Base-by-base conservation (phyloP, 352 stramenopile genomes). In the Pythium coloratum region DNA sequence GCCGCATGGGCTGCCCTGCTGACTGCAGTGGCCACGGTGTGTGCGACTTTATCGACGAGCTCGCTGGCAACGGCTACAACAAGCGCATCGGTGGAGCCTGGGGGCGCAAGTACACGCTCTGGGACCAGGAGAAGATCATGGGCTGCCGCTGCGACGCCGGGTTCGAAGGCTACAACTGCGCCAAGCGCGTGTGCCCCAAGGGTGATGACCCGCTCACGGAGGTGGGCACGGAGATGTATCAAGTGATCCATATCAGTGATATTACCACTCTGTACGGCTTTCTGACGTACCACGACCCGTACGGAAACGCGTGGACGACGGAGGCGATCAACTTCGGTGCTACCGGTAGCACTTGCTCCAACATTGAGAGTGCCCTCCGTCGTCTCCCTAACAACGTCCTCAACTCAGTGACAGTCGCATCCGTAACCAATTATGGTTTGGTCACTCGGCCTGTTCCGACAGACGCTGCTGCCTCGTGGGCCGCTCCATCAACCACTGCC, bases 111-210 rank as follows among this genome's bases (percentile, higher is more conserved):
- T 84, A 83, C 67, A 71, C 67, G 44, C 51, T 76, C 16, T 97
- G 89, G 89, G 89, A 96, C 75, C 76, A 88, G 51, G 79, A 95
- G 54, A 77, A 91, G 59, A 88, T 81, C 68, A 92, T 94, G 79
- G 79, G 77, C 26, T 88, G 79, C 66, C 66, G 60, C 20, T 88
- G 79, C 59, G 77, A 88, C 46, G 59, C 75, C n/a, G 70, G 79
- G 2, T 88, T 72, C 36, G 74, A 88, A 68, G 79, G 79, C 47
- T 67, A 86, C 67, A 73, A 62, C 36, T 97, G 92, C 72, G 75
- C 76, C 18, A 69, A 79, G 46, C 76, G 87, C 38, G 86, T 88
- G 57, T 98, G 91, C 65, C 86, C 86, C 53, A 89, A 88, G 64
- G 90, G 89, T 44, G 91, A 97, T 67, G 86, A 95, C 51, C 83